Evolutionary conservation across 2,329 filamentous ascomycete genomes (phyloP).

Genomic region (Venturiaceae sp.): DNA sequence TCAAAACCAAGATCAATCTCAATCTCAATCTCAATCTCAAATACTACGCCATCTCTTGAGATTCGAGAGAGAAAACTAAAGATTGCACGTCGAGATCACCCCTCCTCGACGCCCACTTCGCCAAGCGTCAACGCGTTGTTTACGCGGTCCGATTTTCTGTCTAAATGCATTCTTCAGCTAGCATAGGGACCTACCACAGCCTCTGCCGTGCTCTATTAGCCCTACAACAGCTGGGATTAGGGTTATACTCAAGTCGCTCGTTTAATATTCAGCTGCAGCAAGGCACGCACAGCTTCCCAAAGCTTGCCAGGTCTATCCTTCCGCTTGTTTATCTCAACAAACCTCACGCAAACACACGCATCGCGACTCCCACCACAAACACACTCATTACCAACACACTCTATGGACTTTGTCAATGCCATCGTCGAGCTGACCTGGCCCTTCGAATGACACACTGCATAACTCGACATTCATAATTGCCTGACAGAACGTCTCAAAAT

Average conservation of each 20-base stretch:
- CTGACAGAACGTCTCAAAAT: slow-evolving; percentile 43
- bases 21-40: too few species aligned
- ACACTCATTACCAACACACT: background rate
- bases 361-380: background rate
- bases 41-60: too few species aligned
- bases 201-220: background rate
- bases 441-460: background rate
- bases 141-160: too few species aligned
- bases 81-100: too few species aligned
- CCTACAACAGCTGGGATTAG: background rate
- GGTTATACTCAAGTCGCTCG: background rate
- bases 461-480: background rate
- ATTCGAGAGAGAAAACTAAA: too few species aligned
- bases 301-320: background rate
- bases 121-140: background rate
- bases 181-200: background rate
- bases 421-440: background rate
- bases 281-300: background rate
- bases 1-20: too few species aligned
- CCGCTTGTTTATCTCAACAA: background rate
- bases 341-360: background rate
- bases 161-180: background rate
- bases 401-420: background rate
- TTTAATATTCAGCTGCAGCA: background rate
- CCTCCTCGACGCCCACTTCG: background rate